Evolutionary conservation across 2,329 filamentous ascomycete genomes (phyloP).

Genomic region (Tothia fuscella): DNA sequence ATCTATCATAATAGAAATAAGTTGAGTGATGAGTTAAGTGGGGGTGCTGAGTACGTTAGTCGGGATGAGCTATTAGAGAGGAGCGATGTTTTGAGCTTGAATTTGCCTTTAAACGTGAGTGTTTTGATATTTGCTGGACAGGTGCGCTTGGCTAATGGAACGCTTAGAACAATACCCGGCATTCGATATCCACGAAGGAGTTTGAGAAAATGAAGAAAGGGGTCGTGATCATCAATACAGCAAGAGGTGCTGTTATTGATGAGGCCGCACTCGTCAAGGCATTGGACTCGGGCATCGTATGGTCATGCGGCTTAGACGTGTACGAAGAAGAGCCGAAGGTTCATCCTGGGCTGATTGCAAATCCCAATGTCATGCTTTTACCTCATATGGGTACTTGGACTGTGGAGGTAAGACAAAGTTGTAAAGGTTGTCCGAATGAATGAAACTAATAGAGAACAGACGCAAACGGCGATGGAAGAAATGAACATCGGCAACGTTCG

Average conservation of each 20-base stretch:
- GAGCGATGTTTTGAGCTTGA: slow-evolving; percentile 69
- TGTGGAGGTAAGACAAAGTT: slow-evolving; percentile 36
- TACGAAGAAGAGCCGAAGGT: slow-evolving; percentile 71
- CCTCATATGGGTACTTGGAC: slow-evolving; percentile 85
- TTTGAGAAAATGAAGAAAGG: slow-evolving; percentile 69
- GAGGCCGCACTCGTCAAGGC: slow-evolving; percentile 68
- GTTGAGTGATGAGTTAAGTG: slow-evolving; percentile 43
- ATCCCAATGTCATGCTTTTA: slow-evolving; percentile 60
- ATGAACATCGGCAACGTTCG: slow-evolving; percentile 62
- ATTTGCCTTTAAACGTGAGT: slow-evolving; percentile 69
- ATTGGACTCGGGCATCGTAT: slow-evolving; percentile 56
- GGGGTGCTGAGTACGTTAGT: slow-evolving; percentile 53
- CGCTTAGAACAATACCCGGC: slow-evolving; percentile 49
- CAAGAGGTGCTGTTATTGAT: slow-evolving; percentile 70
- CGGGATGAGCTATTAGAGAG: slow-evolving; percentile 60
- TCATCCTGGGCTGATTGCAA: slow-evolving; percentile 58
- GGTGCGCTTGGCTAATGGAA: not conserved
- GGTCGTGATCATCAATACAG: slow-evolving; percentile 70
- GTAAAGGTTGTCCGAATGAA: not conserved
- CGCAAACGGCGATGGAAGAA: slow-evolving; percentile 53
- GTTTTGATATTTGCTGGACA: not conserved
- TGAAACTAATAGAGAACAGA: slow-evolving; percentile 23
- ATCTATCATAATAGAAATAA: slow-evolving; percentile 62
- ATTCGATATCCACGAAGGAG: slow-evolving; percentile 60
- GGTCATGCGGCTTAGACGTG: slow-evolving; percentile 64